Evolutionary conservation across 106 monocot genomes (phyloP), one percentile per base, ranked within the genome.

Genomic region (Phalaenopsis aphrodite): DNA sequence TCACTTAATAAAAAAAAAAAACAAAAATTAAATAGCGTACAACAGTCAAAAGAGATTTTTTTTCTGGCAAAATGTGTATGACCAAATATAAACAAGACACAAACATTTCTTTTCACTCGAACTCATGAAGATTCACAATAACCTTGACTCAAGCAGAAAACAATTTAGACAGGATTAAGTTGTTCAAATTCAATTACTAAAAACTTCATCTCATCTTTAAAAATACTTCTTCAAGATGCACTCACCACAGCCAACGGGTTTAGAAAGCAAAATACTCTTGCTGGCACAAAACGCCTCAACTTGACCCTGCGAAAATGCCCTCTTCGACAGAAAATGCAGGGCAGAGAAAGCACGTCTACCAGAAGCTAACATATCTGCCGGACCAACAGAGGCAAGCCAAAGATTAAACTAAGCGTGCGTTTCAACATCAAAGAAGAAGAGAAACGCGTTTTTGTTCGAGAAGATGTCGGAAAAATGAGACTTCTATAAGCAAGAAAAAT

Each of bases 321-420:
- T 69, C 39, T 69, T 30, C 73, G 43, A 45, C 5, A 18, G 42
- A 7, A 1, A 19, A 19, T 5, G n/a, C 74, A 74, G 43, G 43
- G 43, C 5, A 74, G 74, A 74, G 74, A 74, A 74, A 45, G 74
- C 74, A 18, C 74, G 43, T 74, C 74, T 74, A 18, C 43, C 43
- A 45, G 16, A 9, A 74, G 19, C 19, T 19, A 43, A 4, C 74
- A 74, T 74, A 36, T 18, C 74, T 7, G 45, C 71, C 12, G 9
- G 11, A 71, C 8, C 8, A 41, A 2, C 1, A 39, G 12, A 74
- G 45, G 17, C 8, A 74, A 41, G 41, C 41, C 41, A 2, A 66
- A 30, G 30, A 30, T 30, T 21, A 24, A 66, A 66, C 66, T 23
- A 66, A 30, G 3, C 30, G 0, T 23, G 19, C 21, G 66, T 66